These are phyloP conservation scores for Hirsutella rhossiliensis DNA, from an alignment of 2,329 filamentous ascomycete species.

Conservation along the genomic window DNA sequence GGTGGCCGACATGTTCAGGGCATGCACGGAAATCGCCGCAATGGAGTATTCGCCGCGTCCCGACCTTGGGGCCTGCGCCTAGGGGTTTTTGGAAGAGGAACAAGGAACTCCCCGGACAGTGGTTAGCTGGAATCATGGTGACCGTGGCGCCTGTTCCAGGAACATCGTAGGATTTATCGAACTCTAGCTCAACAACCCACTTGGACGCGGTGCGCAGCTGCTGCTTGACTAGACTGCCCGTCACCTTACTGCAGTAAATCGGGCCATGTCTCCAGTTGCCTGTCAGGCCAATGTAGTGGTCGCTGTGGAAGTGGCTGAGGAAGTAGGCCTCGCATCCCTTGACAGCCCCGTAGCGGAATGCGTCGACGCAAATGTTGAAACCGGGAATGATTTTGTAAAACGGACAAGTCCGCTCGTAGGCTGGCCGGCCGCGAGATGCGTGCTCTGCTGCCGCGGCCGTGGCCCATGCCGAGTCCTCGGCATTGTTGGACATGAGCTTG, in stretches of 20 bases:
- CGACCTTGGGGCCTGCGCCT: constrained; percentile 45
- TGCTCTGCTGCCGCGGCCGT: constrained; percentile 70
- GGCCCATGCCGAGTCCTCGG: constrained; percentile 83
- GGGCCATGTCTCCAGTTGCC: constrained; percentile 84
- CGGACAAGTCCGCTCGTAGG: constrained; percentile 82
- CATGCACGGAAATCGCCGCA: constrained; percentile 95
- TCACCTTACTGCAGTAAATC: constrained; percentile 92
- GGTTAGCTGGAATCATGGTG: constrained; percentile 93
- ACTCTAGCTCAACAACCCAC: constrained; percentile 77
- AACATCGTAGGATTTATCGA: constrained; percentile 67
- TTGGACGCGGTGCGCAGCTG: constrained; percentile 78
- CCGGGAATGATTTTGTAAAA: constrained; percentile 98
- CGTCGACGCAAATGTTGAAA: constrained; percentile 87
- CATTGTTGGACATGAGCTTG: constrained; percentile 84
- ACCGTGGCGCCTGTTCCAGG: constrained; percentile 73
- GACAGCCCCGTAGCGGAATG: constrained; percentile 89
- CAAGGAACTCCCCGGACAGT: constrained; percentile 88
- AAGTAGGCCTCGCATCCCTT: constrained; percentile 92
- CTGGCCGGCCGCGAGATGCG: constrained; percentile 69
- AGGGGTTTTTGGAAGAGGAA: constrained; percentile 81
- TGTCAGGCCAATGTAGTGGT: constrained; percentile 89
- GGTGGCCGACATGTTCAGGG: constrained; percentile 70
- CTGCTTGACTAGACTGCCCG: constrained; percentile 75
- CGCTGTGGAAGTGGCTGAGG: constrained; percentile 93
- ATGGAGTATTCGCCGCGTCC: constrained; percentile 71